Conservation (phyloP, 2,329 filamentous ascomycete genomes). For the Chrysoporthe cubensis region DNA sequence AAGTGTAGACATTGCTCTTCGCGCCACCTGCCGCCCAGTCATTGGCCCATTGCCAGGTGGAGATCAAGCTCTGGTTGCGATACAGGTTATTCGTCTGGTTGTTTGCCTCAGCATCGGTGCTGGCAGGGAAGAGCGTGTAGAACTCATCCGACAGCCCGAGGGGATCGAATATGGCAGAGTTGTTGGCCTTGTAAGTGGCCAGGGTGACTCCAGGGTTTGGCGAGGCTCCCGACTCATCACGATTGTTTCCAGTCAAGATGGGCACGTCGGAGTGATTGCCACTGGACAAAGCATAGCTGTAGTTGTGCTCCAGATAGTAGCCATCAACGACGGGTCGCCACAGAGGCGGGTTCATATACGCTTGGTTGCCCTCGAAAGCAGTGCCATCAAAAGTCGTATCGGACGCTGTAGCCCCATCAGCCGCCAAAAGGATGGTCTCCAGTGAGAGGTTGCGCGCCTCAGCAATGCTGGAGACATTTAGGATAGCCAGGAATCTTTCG, state of each 20-base stretch:
- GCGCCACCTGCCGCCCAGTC: constrained; percentile 34
- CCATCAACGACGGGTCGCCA: constrained; percentile 8
- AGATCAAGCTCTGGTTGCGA: constrained; percentile 34
- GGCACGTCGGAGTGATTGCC: constrained; percentile 12
- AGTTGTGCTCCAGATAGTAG: constrained; percentile 3
- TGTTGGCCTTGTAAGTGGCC: constrained; percentile 29
- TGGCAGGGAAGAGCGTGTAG: constrained; percentile 35
- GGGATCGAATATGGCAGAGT: constrained; percentile 31
- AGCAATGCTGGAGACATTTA: constrained; percentile 33
- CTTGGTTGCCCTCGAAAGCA: neutral
- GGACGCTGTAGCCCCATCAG: neutral
- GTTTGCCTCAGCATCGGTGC: constrained; percentile 31
- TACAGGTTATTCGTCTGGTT: constrained; percentile 33
- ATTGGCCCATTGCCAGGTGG: constrained; percentile 35
- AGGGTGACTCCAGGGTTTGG: constrained; percentile 22
- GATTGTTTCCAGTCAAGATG: constrained; percentile 21
- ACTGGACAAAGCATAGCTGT: neutral
- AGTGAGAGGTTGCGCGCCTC: constrained; percentile 31
- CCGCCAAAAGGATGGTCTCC: neutral
- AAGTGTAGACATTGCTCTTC: constrained; percentile 35
- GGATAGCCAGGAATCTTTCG: constrained; percentile 24
- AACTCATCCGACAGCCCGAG: constrained; percentile 29
- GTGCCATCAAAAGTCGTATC: constrained; percentile 12
- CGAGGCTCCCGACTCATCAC: constrained; percentile 23
- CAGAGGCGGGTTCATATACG: constrained; percentile 9